Evolutionary conservation across 139 green algal genomes (phyloP), one percentile per base, ranked within the genome.

Genomic region (Chlamydomonas urium): DNA sequence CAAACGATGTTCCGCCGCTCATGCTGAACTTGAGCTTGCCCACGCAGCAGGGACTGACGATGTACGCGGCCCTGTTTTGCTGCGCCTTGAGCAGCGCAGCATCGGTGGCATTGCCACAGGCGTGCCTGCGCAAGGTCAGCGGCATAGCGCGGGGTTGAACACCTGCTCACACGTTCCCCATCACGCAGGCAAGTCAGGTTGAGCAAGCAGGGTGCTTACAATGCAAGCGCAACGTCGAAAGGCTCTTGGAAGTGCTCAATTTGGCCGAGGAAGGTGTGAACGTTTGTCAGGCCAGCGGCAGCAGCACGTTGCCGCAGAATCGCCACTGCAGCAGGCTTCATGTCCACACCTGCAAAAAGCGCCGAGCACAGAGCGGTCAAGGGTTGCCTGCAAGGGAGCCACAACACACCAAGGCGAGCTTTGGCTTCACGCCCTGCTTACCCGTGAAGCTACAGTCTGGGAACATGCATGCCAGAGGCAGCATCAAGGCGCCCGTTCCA

Each of bases 81-180:
- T 68, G 73, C 21, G 81, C 80, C 56, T 82, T 75, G 59, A 83
- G 66, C 70, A 89, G 36, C n/a, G 84, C 83, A 2, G 80, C 53
- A 70, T 93, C 88, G 10, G 88, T 93, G 4, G 86, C 88, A 62
- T 92, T 90, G 50, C 88, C 88, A 66, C 87, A 93, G 1, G 86
- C 87, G 68, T 93, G 87, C 60, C 53, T 63, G 53, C 29, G 53
- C 10, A 24, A 50, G 42, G 42, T n/a, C n/a, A n/a, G n/a, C n/a
- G n/a, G n/a, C n/a, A n/a, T n/a, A n/a, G n/a, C n/a, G n/a, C n/a
- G n/a, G n/a, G n/a, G n/a, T n/a, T n/a, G n/a, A n/a, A n/a, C n/a
- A n/a, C n/a, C n/a, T n/a, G n/a, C n/a, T n/a, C n/a, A n/a, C n/a
- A n/a, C n/a, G n/a, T n/a, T n/a, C n/a, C n/a, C n/a, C n/a, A n/a